Evolutionary conservation across 2,329 filamentous ascomycete species (phyloP).

Genomic region (Colletotrichum gigasporum): DNA sequence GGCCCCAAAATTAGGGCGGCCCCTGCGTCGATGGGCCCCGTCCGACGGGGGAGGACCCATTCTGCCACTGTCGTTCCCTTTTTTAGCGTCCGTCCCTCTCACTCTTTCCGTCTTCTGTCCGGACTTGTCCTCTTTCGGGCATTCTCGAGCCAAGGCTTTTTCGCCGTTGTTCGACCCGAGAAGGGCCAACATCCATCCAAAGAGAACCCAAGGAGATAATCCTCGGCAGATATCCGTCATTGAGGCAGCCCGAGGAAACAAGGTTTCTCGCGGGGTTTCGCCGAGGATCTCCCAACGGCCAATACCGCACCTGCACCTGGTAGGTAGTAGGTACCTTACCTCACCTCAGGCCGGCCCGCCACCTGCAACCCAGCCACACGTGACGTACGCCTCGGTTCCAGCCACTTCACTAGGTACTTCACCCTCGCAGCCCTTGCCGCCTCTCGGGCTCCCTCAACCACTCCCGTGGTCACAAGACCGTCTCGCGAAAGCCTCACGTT

Average conservation of each 20-base stretch:
- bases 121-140: neutral
- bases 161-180: neutral
- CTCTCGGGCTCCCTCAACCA: constrained; percentile 27
- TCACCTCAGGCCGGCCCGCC: neutral
- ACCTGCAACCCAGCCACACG: constrained; percentile 20
- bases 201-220: too few species aligned
- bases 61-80: constrained; percentile 2
- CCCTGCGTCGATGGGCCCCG: constrained; percentile 11
- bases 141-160: neutral
- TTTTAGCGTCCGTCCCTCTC: constrained; percentile 14
- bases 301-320: too few species aligned
- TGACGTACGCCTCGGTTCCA: constrained; percentile 27
- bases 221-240: too few species aligned
- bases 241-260: neutral
- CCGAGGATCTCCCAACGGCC: neutral
- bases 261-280: neutral
- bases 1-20: constrained; percentile 6
- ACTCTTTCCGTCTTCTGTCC: neutral
- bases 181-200: neutral
- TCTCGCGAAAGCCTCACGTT: constrained; percentile 21
- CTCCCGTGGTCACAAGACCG: constrained; percentile 23
- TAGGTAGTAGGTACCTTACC: too few species aligned
- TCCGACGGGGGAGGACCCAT: neutral
- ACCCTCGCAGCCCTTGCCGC: neutral
- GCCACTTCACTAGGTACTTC: constrained; percentile 11